phyloP scores from a whole-genome alignment of 108 stramenopile genomes.

The Nitzschia palea region DNA sequence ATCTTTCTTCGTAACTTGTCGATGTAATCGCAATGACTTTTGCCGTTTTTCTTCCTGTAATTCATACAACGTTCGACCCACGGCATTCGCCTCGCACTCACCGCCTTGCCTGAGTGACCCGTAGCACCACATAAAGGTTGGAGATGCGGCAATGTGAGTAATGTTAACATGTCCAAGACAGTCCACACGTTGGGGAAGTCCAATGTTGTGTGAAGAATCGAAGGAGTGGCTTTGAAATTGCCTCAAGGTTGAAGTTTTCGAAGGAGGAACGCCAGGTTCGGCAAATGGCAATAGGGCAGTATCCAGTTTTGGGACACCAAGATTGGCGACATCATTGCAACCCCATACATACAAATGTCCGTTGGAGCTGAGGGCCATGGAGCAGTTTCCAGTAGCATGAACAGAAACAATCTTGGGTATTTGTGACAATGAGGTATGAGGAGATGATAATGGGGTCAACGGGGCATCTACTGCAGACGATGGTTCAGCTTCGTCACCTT shows the following conservation, averaged over 20 bases:
- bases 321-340: constrained; percentile 67
- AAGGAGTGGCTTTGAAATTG: constrained; percentile 46
- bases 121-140: constrained; percentile 35
- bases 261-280: constrained; percentile 10
- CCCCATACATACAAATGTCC: constrained; percentile 87
- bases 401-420: constrained; percentile 58
- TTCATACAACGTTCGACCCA: constrained; percentile 43
- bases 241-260: constrained; percentile 32
- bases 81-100: background rate
- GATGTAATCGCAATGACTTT: constrained; percentile 6
- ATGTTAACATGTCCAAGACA: constrained; percentile 42
- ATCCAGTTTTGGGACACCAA: constrained; percentile 58
- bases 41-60: constrained; percentile 29
- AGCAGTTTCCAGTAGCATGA: constrained; percentile 70
- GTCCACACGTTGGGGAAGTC: constrained; percentile 62
- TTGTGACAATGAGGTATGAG: constrained; percentile 8
- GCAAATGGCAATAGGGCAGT: constrained; percentile 1
- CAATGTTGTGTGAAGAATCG: constrained; percentile 72
- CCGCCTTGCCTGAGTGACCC: constrained; percentile 14
- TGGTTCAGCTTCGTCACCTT: background rate
- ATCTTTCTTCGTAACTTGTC: background rate
- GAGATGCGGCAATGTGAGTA: constrained; percentile 23
- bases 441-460: background rate
- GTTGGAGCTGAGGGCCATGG: constrained; percentile 62
- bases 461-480: background rate